Base-by-base conservation (phyloP, 1,284 basidiomycete species). In the Pyrrhoderma lamaoense region DNA sequence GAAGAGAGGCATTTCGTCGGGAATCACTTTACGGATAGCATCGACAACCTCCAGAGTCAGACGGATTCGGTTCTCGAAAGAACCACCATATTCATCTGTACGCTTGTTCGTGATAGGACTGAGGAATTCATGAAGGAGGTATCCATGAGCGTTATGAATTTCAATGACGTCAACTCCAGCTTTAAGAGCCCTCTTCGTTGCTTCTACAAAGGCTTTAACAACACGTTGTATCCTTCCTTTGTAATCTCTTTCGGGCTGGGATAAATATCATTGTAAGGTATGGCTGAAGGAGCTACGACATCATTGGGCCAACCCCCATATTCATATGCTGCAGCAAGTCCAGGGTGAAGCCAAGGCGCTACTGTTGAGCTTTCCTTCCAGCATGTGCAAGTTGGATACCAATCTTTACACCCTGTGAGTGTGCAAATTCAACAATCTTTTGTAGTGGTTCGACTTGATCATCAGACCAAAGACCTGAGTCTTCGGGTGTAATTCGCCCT, bases 371-470 rank as follows among this genome's bases (percentile, higher is more conserved):
- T 62, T 85, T 85, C 39, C 82, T 63, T 0, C 82, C 82, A 0
- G 77, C 79, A 56, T 84, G 81, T 0, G 75, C 76, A 38, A 85
- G 70, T 61, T 85, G 82, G 49, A 85, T 70, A 11, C 78, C 82
- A 11, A 80, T 70, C 31, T 66, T 65, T 35, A 67, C 54, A 37
- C 70, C 66, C 57, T 79, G 69, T 16, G 71, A 62, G 58, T 82
- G 78, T 25, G 76, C 70, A 55, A 76, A 77, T 38, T 77, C 72
- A 54, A 80, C 77, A 45, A 83, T 68, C n/a, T 74, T 70, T 57
- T 74, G 75, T 56, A 79, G 69, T 0, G 76, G 71, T 25, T 67
- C 68, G 22, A 80, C 71, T 44, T 85, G 82, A 18, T 65, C 67
- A 59, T 82, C 77, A 9, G 64, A 61, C 77, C 76, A 81, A 49